phyloP scores from a whole-genome alignment of 805 yeast genomes.

The Zygoascus ofunaensis region DNA sequence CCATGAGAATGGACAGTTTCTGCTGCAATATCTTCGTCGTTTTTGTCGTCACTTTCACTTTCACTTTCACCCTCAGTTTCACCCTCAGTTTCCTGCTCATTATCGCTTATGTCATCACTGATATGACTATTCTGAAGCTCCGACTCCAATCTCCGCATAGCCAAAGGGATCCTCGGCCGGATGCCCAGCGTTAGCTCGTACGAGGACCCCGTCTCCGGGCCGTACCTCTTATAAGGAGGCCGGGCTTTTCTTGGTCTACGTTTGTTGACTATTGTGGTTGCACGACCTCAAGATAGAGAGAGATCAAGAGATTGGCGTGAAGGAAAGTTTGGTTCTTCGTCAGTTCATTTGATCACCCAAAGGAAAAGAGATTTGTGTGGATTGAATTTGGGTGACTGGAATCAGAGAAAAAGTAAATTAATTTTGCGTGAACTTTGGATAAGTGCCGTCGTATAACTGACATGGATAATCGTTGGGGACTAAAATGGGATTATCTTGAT shows the following conservation, averaged over 20 bases:
- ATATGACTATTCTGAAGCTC: background rate
- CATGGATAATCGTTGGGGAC: too few species aligned
- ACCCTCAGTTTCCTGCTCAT: slow-evolving; percentile 7
- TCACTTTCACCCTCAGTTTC: slow-evolving; percentile 2
- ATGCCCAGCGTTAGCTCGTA: slow-evolving; percentile 1
- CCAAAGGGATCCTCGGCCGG: background rate
- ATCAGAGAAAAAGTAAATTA: too few species aligned
- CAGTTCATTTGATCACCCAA: too few species aligned
- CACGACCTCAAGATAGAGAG: too few species aligned
- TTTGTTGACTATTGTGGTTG: slow-evolving; percentile 63
- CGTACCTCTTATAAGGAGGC: slow-evolving; percentile 73
- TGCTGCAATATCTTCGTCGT: background rate
- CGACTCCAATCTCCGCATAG: background rate
- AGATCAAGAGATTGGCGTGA: too few species aligned
- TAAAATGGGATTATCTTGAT: too few species aligned
- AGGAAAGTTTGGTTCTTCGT: too few species aligned
- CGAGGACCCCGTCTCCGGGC: slow-evolving; percentile 26
- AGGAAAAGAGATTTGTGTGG: too few species aligned
- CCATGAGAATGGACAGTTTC: background rate
- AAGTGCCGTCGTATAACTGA: too few species aligned
- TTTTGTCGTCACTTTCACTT: background rate
- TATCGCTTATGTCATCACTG: background rate
- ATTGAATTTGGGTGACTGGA: too few species aligned
- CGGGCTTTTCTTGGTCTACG: slow-evolving; percentile 74
- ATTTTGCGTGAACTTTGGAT: too few species aligned